Conservation (phyloP, 306 rosid genomes). For the Quercus ilex region DNA sequence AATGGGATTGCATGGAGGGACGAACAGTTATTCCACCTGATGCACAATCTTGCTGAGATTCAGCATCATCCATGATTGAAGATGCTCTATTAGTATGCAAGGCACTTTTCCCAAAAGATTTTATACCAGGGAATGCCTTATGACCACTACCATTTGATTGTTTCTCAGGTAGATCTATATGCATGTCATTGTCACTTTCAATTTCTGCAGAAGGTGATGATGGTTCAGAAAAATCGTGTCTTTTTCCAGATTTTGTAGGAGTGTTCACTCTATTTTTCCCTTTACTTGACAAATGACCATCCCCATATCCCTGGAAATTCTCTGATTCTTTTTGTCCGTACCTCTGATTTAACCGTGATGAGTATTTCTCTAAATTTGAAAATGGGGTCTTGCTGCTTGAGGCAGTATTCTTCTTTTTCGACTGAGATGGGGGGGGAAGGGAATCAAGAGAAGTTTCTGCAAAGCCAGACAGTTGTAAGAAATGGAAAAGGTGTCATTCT, state of each 20-base stretch:
- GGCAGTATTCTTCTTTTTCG: conserved; percentile 31
- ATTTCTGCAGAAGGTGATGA: conserved; percentile 30
- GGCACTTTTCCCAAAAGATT: conserved; percentile 25
- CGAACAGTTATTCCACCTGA: conserved; percentile 27
- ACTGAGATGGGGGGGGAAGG: conserved; percentile 34
- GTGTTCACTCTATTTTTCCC: conserved; percentile 18
- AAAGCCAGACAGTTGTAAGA: conserved; percentile 19
- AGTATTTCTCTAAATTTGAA: conserved; percentile 18
- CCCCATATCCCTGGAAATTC: conserved; percentile 17
- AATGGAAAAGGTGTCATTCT: conserved; percentile 4
- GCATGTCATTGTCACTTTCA: conserved; percentile 32
- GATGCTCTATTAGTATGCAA: conserved; percentile 2
- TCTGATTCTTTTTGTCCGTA: conserved; percentile 31
- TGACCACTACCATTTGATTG: conserved; percentile 28
- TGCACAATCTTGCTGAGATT: conserved; percentile 25
- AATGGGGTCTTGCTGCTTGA: conserved; percentile 40
- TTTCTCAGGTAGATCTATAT: conserved; percentile 23
- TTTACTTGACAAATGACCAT: conserved; percentile 19
- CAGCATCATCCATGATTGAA: conserved; percentile 27
- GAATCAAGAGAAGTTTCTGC: conserved; percentile 55
- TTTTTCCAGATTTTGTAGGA: conserved; percentile 21
- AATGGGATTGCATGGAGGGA: conserved; percentile 22
- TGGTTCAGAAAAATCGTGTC: conserved; percentile 32
- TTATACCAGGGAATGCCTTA: conserved; percentile 23
- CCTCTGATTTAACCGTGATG: conserved; percentile 31